Evolutionary conservation across 169 alveolate genomes (phyloP).

Genomic region (Prorocentrum cordatum): DNA sequence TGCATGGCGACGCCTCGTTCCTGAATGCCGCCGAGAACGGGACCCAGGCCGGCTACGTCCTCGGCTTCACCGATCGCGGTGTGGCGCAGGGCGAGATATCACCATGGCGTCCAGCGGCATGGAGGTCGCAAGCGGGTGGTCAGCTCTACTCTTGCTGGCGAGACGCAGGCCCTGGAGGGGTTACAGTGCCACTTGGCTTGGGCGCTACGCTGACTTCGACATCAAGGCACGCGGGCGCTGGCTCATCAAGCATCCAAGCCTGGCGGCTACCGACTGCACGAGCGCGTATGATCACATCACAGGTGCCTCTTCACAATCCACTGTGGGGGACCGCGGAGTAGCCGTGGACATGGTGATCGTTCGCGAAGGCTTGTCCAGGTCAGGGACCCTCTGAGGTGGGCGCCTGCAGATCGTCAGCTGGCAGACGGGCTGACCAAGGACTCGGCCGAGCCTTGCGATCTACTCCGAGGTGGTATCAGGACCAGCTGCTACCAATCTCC

Average conservation of each 20-base stretch:
- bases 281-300: neutral
- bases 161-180: neutral
- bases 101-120: neutral
- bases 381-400: neutral
- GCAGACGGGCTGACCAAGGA: constrained; percentile 22
- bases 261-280: neutral
- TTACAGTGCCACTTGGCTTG: neutral
- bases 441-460: neutral
- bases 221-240: neutral
- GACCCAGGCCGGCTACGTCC: neutral
- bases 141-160: neutral
- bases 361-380: neutral
- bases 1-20: neutral
- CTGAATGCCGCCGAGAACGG: neutral
- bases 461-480: neutral
- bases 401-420: neutral
- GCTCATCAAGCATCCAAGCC: neutral
- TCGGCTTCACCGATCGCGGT: neutral
- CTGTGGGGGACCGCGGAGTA: neutral
- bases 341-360: neutral
- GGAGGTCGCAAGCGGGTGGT: neutral
- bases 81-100: neutral
- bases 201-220: neutral
- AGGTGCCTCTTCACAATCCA: neutral
- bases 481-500: neutral